Base-by-base conservation (phyloP, 2,329 filamentous ascomycete genomes). In the Drechslerella coelobrocha region DNA sequence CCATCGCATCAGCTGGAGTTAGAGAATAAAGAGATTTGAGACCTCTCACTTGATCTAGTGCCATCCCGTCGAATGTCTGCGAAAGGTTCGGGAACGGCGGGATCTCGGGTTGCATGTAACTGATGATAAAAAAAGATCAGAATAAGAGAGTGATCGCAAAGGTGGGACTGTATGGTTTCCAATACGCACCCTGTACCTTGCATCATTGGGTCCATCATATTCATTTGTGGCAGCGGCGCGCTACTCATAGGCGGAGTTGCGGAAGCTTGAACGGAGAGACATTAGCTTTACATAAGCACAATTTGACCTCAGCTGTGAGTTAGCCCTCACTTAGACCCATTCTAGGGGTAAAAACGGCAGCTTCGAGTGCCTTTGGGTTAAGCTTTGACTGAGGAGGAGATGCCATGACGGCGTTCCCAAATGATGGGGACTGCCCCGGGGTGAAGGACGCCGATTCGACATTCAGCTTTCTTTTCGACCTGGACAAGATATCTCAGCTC, bases 401-500 rank as follows among this genome's bases (percentile, higher is more conserved):
- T 12, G 85, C 82, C 4, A 72, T 61, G 17, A 66, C 56, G 21
- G 68, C 68, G 27, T 66, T 72, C 37, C 48, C 54, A 54, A 72
- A 72, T 23, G 68, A 72, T 19, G 68, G 68, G 8, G 68, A 72
- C 31, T 65, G 61, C n/a, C 68, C 68, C 17, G 93, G 93, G 0
- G 91, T 97, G 78, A 99, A 99, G 51, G 93, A 91, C 10, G 94
- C 93, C 7, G 94, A 97, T 77, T 97, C 94, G 77, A 96, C 94
- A 79, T 96, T 99, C 74, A 99, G 84, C 26, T 89, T 83, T 79
- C 92, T 94, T 79, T 91, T 91, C 59, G 66, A 71, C 66, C 66
- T 71, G 54, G 17, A 53, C 55, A 47, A 39, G 41, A 43, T 34
- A 45, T 60, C 39, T 53, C 48, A 48, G 56, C 48, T 69, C 65